phyloP scores from a whole-genome alignment of 768 basidiomycete species.

The Naganishia friedmannii region DNA sequence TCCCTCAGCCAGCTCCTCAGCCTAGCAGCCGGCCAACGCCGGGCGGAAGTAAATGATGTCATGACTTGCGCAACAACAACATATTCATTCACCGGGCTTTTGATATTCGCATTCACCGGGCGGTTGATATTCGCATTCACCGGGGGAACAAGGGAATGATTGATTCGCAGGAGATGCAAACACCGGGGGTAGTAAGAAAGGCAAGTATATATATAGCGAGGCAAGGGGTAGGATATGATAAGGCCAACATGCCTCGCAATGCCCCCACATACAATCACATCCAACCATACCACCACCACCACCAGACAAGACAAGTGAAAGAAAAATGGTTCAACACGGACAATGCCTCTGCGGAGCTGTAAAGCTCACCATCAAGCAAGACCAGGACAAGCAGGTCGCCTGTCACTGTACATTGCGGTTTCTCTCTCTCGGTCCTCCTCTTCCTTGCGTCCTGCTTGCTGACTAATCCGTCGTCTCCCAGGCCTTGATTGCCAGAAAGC shows the following conservation, averaged over 20 bases:
- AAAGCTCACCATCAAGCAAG: conserved; percentile 31
- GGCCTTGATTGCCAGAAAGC: conserved; percentile 38
- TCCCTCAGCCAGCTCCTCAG: too few species aligned
- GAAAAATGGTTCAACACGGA: conserved; percentile 30
- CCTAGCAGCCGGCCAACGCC: background rate
- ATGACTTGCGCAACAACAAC: background rate
- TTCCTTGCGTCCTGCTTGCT: background rate
- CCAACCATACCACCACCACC: too few species aligned
- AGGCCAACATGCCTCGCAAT: too few species aligned
- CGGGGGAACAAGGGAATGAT: too few species aligned
- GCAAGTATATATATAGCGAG: too few species aligned
- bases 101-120: too few species aligned
- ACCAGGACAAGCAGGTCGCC: conserved; percentile 36
- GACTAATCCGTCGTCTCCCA: background rate
- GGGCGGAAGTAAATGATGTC: background rate
- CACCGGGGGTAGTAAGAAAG: too few species aligned
- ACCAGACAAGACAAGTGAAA: too few species aligned
- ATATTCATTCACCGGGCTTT: background rate
- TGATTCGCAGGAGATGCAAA: too few species aligned
- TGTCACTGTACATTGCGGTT: conserved; percentile 38
- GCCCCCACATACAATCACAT: too few species aligned
- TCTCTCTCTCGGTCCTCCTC: background rate
- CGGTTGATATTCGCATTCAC: too few species aligned
- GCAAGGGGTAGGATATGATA: too few species aligned
- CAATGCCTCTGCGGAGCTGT: conserved; percentile 40